Evolutionary conservation across 352 stramenopile genomes (phyloP).

Genomic region (Pythium apleroticum): DNA sequence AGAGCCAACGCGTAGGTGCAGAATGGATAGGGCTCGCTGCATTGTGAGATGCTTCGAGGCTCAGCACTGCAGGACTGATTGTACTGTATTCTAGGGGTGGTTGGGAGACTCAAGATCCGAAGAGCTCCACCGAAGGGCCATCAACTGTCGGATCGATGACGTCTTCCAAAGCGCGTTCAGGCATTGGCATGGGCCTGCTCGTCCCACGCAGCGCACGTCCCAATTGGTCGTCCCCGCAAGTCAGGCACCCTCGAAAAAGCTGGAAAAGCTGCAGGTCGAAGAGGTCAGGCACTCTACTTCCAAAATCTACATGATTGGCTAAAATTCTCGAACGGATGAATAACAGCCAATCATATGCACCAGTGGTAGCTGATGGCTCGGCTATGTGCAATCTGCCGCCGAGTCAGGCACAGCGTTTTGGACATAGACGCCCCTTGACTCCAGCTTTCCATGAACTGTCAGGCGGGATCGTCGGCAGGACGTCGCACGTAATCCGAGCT

Average conservation of each 20-base stretch:
- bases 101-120: no score
- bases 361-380: background rate
- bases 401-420: constrained; percentile 3
- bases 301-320: background rate
- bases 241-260: background rate
- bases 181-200: background rate
- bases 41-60: background rate
- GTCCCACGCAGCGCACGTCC: background rate
- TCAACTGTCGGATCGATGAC: constrained; percentile 1
- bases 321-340: background rate
- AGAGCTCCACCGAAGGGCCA: background rate
- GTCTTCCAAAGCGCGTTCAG: background rate
- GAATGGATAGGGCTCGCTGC: background rate
- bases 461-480: background rate
- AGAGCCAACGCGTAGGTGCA: background rate
- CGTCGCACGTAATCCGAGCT: background rate
- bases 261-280: background rate
- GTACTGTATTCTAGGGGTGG: no score
- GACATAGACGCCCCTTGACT: background rate
- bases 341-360: constrained; percentile 5
- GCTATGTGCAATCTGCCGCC: constrained; percentile 13
- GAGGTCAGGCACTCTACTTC: background rate
- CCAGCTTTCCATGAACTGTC: no score
- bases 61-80: background rate
- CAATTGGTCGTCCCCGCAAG: background rate